Evolutionary conservation across 129 eudicot species (phyloP), one percentile per base, ranked within the genome.

Genomic region (Ambrosia trifida): DNA sequence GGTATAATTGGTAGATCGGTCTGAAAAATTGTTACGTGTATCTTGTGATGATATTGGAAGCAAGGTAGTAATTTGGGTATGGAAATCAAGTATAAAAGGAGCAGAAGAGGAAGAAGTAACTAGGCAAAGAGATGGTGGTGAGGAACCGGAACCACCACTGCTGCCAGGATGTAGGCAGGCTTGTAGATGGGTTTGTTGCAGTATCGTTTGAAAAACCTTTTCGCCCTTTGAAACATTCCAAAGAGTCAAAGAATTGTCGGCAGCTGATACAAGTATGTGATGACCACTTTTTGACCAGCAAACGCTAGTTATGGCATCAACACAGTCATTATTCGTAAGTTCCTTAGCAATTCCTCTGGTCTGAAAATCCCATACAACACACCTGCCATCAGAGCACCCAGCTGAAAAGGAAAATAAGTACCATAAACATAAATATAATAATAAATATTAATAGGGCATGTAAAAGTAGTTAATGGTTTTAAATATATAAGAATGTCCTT

Each of bases 381-480:
- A 88, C 76, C 84, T 88, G 69, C 97, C 97, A 77, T 91, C 87
- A 68, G 93, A 72, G 78, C 97, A 91, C 60, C 97, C 97, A 79
- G 97, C 97, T 91, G 81, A 53, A 52, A 67, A 43, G 44, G 54
- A 73, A 50, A 16, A 45, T 51, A 31, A 18, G 3, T 44, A 20
- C 33, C 32, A 20, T 59, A 59, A 59, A 38, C 19, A 31, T 31
- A 59, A 31, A 2, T 5, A 31, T 30, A 30, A 30, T 10, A 49
- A 40, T 40, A 40, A 40, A 40, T 6, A 40, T 5, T 40, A 40
- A 40, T 40, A n/a, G n/a, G n/a, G n/a, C n/a, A n/a, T n/a, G n/a
- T n/a, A n/a, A n/a, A n/a, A n/a, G n/a, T n/a, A n/a, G n/a, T n/a
- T n/a, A n/a, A n/a, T n/a, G n/a, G n/a, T n/a, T n/a, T n/a, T n/a